Evolutionary conservation across 1,284 basidiomycete species (phyloP).

Genomic region (Boletus sp.): DNA sequence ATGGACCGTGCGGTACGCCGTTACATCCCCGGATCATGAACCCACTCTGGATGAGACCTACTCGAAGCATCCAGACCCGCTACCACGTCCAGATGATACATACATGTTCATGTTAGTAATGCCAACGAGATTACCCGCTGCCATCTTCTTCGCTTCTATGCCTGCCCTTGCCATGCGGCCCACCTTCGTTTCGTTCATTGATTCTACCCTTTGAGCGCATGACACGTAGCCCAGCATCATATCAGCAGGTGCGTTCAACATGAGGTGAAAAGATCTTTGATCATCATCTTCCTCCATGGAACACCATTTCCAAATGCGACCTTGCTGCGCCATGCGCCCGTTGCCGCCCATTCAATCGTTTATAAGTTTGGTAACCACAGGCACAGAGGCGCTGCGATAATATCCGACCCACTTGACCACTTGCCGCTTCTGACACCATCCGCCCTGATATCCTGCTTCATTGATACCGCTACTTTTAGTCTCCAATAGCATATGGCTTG

Average conservation of each 20-base stretch:
- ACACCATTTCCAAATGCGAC: constrained; percentile 24
- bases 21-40: constrained; percentile 32
- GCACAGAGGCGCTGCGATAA: constrained; percentile 32
- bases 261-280: constrained; percentile 33
- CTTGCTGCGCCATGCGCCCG: constrained; percentile 22
- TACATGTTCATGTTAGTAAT: constrained; percentile 8
- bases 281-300: constrained; percentile 24
- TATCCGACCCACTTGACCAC: constrained; percentile 30
- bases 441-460: constrained; percentile 16
- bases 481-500: constrained; percentile 10
- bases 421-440: constrained; percentile 21
- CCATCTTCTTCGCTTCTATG: constrained; percentile 26
- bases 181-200: constrained; percentile 26
- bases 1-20: constrained; percentile 21
- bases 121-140: constrained; percentile 12
- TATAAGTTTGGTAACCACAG: constrained; percentile 28
- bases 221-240: constrained; percentile 26
- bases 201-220: constrained; percentile 24
- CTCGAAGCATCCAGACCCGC: constrained; percentile 11
- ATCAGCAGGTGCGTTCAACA: constrained; percentile 31
- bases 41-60: constrained; percentile 11
- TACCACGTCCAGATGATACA: constrained; percentile 9
- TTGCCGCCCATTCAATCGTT: constrained; percentile 31
- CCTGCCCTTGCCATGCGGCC: constrained; percentile 21
- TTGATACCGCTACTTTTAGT: constrained; percentile 28